Evolutionary conservation across 352 stramenopile genomes (phyloP).

Genomic region (Phytophthora uliginosa): DNA sequence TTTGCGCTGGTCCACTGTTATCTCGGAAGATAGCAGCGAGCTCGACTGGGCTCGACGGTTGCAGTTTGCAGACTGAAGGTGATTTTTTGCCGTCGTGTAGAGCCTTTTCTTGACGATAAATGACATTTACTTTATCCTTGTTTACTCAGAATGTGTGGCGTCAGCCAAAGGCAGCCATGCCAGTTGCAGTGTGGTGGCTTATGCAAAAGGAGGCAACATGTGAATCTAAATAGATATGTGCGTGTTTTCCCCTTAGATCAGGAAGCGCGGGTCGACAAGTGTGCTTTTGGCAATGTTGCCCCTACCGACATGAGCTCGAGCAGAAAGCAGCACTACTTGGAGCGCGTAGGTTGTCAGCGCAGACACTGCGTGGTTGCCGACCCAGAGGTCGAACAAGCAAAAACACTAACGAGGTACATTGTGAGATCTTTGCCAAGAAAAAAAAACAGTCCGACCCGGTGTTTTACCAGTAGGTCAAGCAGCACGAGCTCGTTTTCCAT

Average conservation of each 20-base stretch:
- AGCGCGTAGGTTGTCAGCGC: constrained; percentile 73
- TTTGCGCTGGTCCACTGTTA: constrained; percentile 81
- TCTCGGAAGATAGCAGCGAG: constrained; percentile 89
- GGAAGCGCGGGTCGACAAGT: constrained; percentile 74
- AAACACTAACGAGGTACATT: constrained; percentile 61
- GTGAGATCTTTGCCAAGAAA: constrained; percentile 12
- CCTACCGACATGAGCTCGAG: constrained; percentile 51
- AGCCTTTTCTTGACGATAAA: constrained; percentile 27
- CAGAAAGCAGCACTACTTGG: constrained; percentile 44
- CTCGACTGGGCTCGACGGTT: constrained; percentile 82
- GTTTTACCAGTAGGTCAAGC: constrained; percentile 86
- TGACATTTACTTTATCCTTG: constrained; percentile 34
- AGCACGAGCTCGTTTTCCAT: constrained; percentile 92
- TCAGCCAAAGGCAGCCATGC: not conserved
- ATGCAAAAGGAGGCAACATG: not conserved
- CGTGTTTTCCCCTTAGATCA: constrained; percentile 53
- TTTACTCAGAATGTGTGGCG: constrained; percentile 13
- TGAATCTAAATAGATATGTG: not conserved
- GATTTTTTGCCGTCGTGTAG: constrained; percentile 20
- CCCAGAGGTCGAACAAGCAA: constrained; percentile 72
- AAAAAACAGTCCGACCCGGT: not conserved
- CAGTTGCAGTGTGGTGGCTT: too few species aligned
- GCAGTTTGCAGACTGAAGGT: constrained; percentile 55
- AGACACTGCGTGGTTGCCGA: constrained; percentile 71
- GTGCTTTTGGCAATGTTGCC: constrained; percentile 64